Conservation (phyloP, 1,284 basidiomycete species). For the Cutaneotrichosporon sp. region DNA sequence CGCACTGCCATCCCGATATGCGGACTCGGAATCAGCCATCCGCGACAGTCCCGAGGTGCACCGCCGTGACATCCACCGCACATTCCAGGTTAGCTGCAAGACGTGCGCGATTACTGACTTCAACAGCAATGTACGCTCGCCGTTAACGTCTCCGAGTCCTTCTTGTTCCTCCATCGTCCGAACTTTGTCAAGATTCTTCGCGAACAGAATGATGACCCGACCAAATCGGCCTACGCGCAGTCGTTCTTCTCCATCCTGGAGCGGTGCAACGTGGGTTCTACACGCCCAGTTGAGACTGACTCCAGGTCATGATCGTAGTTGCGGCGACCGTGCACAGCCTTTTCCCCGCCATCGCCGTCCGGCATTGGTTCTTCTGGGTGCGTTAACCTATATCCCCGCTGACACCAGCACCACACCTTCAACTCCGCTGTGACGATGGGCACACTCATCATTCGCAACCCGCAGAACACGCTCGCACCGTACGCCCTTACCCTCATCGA, state of each 20-base stretch:
- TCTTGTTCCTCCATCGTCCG: slow-evolving; percentile 33
- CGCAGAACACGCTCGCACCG: slow-evolving; percentile 28
- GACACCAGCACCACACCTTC: slow-evolving; percentile 32
- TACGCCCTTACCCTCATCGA: slow-evolving; percentile 35
- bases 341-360: slow-evolving; percentile 29
- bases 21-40: slow-evolving; percentile 20
- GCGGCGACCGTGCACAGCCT: slow-evolving; percentile 30
- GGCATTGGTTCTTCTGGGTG: slow-evolving; percentile 34
- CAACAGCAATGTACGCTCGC: slow-evolving; percentile 31
- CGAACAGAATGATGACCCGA: slow-evolving; percentile 27
- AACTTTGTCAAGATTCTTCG: slow-evolving; percentile 33
- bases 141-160: slow-evolving; percentile 30
- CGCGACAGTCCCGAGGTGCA: slow-evolving; percentile 23
- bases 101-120: neutral
- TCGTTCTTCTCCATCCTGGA: slow-evolving; percentile 35
- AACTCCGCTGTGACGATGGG: slow-evolving; percentile 40
- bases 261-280: slow-evolving; percentile 28
- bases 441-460: slow-evolving; percentile 34
- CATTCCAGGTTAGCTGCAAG: slow-evolving; percentile 31
- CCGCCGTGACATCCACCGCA: slow-evolving; percentile 24
- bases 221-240: slow-evolving; percentile 22
- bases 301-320: slow-evolving; percentile 35
- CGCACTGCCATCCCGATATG: slow-evolving; percentile 24
- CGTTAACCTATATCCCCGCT: neutral
- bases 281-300: neutral